A percentile compares a stretch with the other conserved stretches of the same genome.
Conservation (phyloP, 495 filamentous ascomycete species). For the Xylaria castorea region DNA sequence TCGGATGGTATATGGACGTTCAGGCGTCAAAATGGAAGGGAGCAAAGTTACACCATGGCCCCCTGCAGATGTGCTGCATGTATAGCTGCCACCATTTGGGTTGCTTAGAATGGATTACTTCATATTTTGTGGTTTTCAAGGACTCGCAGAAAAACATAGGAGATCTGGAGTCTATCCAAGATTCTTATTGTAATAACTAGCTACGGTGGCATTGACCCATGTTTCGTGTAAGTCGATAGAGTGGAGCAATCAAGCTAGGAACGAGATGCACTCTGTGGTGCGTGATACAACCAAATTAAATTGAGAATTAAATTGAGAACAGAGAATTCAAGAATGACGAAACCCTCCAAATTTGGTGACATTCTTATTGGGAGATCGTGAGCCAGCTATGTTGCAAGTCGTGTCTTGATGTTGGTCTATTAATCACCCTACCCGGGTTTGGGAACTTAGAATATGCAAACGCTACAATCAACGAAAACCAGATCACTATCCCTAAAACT, state of each 20-base stretch:
- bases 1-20: conserved; percentile 27
- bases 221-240: conserved; percentile 25
- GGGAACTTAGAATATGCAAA: neutral
- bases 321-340: neutral
- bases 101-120: conserved; percentile 20
- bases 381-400: neutral
- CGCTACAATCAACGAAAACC: neutral
- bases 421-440: neutral
- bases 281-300: conserved; percentile 1
- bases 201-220: conserved; percentile 21
- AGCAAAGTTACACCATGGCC: conserved; percentile 19
- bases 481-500: neutral
- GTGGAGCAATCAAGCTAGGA: conserved; percentile 19
- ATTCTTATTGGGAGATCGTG: neutral
- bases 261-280: neutral
- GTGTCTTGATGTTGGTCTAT: neutral
- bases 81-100: conserved; percentile 16
- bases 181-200: conserved; percentile 31
- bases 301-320: conserved; percentile 1
- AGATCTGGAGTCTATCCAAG: conserved; percentile 19
- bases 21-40: conserved; percentile 17
- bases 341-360: neutral
- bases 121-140: conserved; percentile 6
- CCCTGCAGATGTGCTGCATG: conserved; percentile 11
- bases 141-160: conserved; percentile 17